Percentiles rank a stretch among this genome's conserved stretches.
phyloP scores from a whole-genome alignment of 306 rosid species.

The Pterocarpus santalinus region DNA sequence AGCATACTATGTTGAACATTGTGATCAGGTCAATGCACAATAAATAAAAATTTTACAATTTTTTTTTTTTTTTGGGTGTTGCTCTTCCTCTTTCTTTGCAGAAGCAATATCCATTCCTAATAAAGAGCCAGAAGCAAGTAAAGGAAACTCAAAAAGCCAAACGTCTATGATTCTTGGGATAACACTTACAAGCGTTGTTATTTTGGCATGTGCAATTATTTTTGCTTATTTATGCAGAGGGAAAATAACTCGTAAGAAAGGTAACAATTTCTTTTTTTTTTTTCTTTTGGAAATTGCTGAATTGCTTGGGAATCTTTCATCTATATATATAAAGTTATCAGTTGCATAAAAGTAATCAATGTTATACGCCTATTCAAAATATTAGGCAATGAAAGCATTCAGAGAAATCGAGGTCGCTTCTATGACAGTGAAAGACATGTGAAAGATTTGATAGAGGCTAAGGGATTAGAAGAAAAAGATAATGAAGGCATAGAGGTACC shows the following conservation, averaged over 20 bases:
- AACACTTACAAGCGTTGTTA: not conserved
- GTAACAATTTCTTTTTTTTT: not conserved
- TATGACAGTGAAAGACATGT: slow-evolving; percentile 25
- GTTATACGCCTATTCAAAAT: not conserved
- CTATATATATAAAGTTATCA: not conserved
- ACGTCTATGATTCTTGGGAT: not conserved
- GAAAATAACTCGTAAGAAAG: slow-evolving; percentile 30
- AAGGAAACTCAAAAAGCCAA: not conserved
- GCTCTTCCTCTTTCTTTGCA: slow-evolving; percentile 1
- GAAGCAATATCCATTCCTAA: not conserved
- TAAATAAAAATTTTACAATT: too few species aligned
- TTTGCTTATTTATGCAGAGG: slow-evolving; percentile 9
- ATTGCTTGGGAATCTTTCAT: not conserved
- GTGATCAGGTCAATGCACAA: too few species aligned
- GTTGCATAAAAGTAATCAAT: not conserved
- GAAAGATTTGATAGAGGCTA: slow-evolving; percentile 32
- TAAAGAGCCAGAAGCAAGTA: not conserved
- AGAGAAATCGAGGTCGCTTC: not conserved
- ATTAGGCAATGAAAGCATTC: slow-evolving; percentile 23
- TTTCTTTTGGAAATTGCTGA: not conserved
- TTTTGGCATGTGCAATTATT: not conserved
- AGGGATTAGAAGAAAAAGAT: slow-evolving; percentile 42
- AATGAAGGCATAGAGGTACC: slow-evolving; percentile 51
- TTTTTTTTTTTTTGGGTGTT: too few species aligned
- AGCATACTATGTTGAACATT: not conserved